phyloP scores from a whole-genome alignment of 1,284 basidiomycete species.

The Rhizoctonia solani region DNA sequence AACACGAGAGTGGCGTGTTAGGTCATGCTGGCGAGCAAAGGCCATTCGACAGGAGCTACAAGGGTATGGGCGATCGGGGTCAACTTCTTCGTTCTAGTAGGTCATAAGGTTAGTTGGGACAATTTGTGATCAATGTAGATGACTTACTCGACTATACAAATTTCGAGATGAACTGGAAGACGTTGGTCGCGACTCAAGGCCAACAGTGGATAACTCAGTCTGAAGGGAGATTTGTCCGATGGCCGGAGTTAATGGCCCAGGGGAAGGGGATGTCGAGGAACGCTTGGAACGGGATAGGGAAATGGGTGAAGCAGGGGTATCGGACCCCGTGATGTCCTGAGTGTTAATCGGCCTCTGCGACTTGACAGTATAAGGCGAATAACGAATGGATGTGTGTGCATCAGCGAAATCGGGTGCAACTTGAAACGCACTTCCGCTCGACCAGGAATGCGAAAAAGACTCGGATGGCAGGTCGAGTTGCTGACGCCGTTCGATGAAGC shows the following conservation, averaged over 20 bases:
- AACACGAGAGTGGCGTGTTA: conserved; percentile 69
- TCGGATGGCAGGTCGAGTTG: conserved; percentile 5
- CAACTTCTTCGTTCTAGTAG: conserved; percentile 25
- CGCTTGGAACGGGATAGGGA: conserved; percentile 23
- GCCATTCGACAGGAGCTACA: conserved; percentile 68
- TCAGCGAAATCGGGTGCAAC: background rate
- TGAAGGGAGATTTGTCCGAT: conserved; percentile 24
- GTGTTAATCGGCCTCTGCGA: conserved; percentile 15
- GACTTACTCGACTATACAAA: conserved; percentile 11
- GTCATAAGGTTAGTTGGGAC: conserved; percentile 4
- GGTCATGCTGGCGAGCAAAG: conserved; percentile 74
- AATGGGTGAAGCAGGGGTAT: conserved; percentile 24
- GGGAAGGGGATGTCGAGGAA: conserved; percentile 26
- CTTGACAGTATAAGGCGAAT: conserved; percentile 24
- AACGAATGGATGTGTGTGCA: conserved; percentile 3
- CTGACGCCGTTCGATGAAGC: background rate
- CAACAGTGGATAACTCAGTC: conserved; percentile 3
- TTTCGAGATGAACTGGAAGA: conserved; percentile 1
- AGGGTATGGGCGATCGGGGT: conserved; percentile 62
- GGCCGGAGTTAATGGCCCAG: conserved; percentile 30
- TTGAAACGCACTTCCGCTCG: conserved; percentile 6
- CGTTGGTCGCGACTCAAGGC: conserved; percentile 1
- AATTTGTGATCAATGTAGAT: background rate
- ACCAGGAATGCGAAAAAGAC: conserved; percentile 9
- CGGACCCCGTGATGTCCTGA: conserved; percentile 4